A percentile compares a stretch with the other conserved stretches of the same genome.
phyloP scores from a whole-genome alignment of 306 rosid genomes.

The Quercus cerris region DNA sequence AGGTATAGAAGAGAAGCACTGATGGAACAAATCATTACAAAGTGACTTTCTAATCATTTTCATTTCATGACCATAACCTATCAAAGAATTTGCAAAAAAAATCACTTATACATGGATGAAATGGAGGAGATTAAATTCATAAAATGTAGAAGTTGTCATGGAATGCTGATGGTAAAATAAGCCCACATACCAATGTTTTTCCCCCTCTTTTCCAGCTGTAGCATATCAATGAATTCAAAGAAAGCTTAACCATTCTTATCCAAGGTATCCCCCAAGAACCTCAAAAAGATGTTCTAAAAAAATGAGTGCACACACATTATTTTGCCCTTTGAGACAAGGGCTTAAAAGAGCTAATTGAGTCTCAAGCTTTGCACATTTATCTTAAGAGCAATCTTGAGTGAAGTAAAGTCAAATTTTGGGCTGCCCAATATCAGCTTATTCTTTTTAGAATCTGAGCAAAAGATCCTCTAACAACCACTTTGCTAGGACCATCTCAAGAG shows the following conservation, averaged over 20 bases:
- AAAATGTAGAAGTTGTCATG: neutral
- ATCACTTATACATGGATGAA: neutral
- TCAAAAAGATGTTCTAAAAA: neutral
- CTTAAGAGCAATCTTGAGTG: neutral
- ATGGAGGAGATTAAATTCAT: neutral
- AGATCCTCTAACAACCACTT: no score
- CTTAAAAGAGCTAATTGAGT: neutral
- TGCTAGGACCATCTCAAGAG: neutral
- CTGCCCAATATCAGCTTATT: neutral
- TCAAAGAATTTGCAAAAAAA: no score
- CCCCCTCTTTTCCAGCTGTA: neutral
- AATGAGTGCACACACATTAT: neutral
- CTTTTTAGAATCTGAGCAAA: neutral
- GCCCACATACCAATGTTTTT: no score
- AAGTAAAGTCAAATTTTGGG: neutral
- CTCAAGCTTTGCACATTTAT: neutral
- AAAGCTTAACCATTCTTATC: neutral
- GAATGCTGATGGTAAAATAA: neutral
- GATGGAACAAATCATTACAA: neutral
- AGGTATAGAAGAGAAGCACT: neutral
- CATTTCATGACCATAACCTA: no score
- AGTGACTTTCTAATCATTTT: neutral
- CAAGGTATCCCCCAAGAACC: neutral
- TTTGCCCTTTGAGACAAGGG: neutral
- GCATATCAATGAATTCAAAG: neutral